phyloP scores from a whole-genome alignment of 108 stramenopile species.

The Discostella stelligeroides region DNA sequence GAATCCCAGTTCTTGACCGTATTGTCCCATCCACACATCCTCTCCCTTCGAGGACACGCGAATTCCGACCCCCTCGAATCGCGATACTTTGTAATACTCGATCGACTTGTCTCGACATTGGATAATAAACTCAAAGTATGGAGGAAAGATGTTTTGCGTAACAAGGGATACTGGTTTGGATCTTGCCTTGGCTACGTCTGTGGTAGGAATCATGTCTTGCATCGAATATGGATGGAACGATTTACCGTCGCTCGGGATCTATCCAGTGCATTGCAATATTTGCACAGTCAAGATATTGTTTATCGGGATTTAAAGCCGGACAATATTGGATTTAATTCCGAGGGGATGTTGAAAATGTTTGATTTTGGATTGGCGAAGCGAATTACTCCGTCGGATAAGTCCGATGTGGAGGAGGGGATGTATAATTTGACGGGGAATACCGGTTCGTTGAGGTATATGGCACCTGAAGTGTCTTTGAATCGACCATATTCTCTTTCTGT shows the following conservation, averaged over 20 bases:
- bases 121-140: conserved; percentile 76
- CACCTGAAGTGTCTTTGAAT: conserved; percentile 73
- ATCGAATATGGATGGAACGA: conserved; percentile 79
- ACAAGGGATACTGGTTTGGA: conserved; percentile 64
- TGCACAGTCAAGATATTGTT: conserved; percentile 71
- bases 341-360: conserved; percentile 73
- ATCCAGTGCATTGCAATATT: conserved; percentile 77
- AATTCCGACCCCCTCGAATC: conserved; percentile 83
- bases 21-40: conserved; percentile 76
- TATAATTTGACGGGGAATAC: conserved; percentile 85
- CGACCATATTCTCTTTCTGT: conserved; percentile 75
- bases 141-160: conserved; percentile 66
- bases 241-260: conserved; percentile 68
- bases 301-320: conserved; percentile 79
- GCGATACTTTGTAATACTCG: conserved; percentile 82
- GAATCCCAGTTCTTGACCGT: conserved; percentile 77
- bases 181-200: conserved; percentile 80
- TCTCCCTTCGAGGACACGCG: conserved; percentile 75
- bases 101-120: conserved; percentile 70
- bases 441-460: conserved; percentile 79
- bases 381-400: conserved; percentile 52
- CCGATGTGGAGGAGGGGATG: conserved; percentile 49
- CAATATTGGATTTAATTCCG: conserved; percentile 73
- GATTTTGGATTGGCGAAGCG: conserved; percentile 88
- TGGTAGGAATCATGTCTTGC: conserved; percentile 67